phyloP scores from a whole-genome alignment of 352 stramenopile genomes.

The Aphanomyces astaci region DNA sequence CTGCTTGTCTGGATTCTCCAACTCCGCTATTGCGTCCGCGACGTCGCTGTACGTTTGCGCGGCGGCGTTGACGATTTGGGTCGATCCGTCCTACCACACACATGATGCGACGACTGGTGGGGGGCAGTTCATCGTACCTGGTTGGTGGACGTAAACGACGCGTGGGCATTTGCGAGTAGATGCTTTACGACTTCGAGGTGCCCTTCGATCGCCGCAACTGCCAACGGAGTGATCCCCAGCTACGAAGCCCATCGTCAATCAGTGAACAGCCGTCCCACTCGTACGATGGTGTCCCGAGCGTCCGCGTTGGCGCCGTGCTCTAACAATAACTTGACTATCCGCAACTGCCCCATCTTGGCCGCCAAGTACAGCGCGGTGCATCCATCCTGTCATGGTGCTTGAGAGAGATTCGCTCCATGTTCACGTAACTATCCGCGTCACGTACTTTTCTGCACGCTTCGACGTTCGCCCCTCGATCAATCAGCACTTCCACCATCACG shows the following conservation, averaged over 20 bases:
- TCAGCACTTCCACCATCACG: slow-evolving; percentile 13
- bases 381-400: not conserved
- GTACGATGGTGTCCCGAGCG: slow-evolving; percentile 15
- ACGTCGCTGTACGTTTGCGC: slow-evolving; percentile 20
- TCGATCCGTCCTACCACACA: slow-evolving; percentile 22
- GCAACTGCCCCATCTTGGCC: slow-evolving; percentile 15
- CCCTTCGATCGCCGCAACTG: slow-evolving; percentile 34
- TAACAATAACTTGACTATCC: slow-evolving; percentile 20
- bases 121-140: slow-evolving; percentile 10
- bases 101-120: too few relatives aligned
- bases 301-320: slow-evolving; percentile 8
- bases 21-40: slow-evolving; percentile 21
- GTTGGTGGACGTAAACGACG: slow-evolving; percentile 17
- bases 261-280: not conserved
- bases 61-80: slow-evolving; percentile 19
- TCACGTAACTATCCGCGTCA: not conserved
- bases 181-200: slow-evolving; percentile 35
- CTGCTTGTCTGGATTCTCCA: slow-evolving; percentile 18
- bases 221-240: slow-evolving; percentile 14
- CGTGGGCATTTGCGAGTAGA: not conserved
- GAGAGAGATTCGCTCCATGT: too few relatives aligned
- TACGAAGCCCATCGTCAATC: not conserved
- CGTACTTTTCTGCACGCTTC: slow-evolving; percentile 5
- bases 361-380: slow-evolving; percentile 16
- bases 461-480: slow-evolving; percentile 19